Base-by-base conservation (phyloP, 371 early-diverging fungal genomes). In the Rhizomucor miehei region DNA sequence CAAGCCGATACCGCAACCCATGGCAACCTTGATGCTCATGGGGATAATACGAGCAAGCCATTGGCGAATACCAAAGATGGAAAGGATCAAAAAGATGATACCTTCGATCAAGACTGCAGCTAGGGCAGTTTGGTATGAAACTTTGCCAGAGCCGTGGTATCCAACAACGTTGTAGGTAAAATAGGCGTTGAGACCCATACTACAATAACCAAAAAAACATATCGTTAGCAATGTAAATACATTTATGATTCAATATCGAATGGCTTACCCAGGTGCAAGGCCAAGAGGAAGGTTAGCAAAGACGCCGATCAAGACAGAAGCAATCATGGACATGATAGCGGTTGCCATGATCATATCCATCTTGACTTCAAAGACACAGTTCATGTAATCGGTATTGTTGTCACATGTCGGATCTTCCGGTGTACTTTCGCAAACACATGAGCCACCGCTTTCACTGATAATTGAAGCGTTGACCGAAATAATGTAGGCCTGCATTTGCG, bases 51-150 rank as follows among this genome's bases (percentile, higher is more conserved):
- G 77, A 11, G 89, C 89, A 40, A 91, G 73, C 83, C 84, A 84
- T 64, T 91, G 90, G 34, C 91, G 89, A 19, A 90, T 70, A 48
- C 90, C 90, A 21, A 90, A 61, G 20, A 89, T 65, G 2, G 90
- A 83, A 6, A 91, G 75, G 3, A 83, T 49, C 47, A 89, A 65
- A 53, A 90, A 91, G 40, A 90, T 75, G 29, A 90, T 56, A 6
- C 90, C 90, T 71, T 91, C 92, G 51, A 91, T 80, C 54, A 88
- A 86, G 47, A 91, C 89, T 17, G 90, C 90, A 17, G 87, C 82
- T 29, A 91, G 62, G 6, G 89, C 90, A 14, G 84, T 86, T 52
- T 81, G 59, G 59, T 86, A 91, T 5, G 69, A 52, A 21, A 91
- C 79, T 44, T 81, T 84, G 41, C 87, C 87, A 29, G 81, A 67